Conservation (phyloP, 225 moss, liverwort and hornwort species). For the Marchantia paleacea region DNA sequence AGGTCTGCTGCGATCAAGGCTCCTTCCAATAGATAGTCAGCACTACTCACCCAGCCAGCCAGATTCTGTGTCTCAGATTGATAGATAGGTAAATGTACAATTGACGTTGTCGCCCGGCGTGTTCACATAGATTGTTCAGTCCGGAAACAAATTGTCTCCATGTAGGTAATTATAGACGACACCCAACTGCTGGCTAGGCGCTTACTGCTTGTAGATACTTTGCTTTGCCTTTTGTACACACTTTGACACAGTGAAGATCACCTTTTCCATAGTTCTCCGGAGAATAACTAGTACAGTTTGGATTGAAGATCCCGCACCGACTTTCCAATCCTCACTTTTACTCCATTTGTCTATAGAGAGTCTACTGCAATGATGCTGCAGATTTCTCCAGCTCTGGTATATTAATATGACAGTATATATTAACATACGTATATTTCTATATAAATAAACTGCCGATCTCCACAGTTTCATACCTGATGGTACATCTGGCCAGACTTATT, state of each 20-base stretch:
- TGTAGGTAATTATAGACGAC: neutral
- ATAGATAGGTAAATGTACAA: neutral
- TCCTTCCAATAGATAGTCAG: neutral
- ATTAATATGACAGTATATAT: neutral
- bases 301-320: neutral
- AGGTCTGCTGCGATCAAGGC: neutral
- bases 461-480: conserved; percentile 4
- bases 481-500: neutral
- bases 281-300: neutral
- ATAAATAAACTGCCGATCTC: conserved; percentile 8
- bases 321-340: neutral
- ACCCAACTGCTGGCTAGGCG: neutral
- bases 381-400: neutral
- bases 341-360: neutral
- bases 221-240: neutral
- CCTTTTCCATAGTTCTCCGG: neutral
- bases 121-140: neutral
- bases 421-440: neutral
- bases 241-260: neutral
- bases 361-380: neutral
- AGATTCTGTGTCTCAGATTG: neutral
- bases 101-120: neutral
- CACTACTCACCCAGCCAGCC: neutral
- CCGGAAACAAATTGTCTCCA: neutral
- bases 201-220: conserved; percentile 6